A percentile compares a stretch with the other conserved stretches of the same genome.
These are phyloP conservation scores for Fusarium nurragi DNA, from an alignment of 2,329 filamentous ascomycete species.

Conservation along the genomic window DNA sequence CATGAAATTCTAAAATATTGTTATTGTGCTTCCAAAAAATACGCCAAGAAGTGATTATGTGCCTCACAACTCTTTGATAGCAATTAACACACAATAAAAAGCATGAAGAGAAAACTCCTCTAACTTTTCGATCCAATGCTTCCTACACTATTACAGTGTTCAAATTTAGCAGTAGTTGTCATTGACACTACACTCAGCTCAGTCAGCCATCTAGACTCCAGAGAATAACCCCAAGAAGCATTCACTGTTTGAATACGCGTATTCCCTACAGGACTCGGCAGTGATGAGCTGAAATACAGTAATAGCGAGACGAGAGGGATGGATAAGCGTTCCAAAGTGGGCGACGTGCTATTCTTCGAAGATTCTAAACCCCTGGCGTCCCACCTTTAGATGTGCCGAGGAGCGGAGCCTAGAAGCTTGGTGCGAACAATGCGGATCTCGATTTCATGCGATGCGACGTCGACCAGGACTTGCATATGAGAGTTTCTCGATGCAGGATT, in stretches of 20 bases:
- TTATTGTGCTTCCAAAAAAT: too few species aligned
- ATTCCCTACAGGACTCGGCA: background rate
- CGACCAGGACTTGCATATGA: background rate
- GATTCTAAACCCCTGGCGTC: slow-evolving; percentile 2
- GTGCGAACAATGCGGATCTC: background rate
- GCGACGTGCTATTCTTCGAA: slow-evolving; percentile 16
- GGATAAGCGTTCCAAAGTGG: background rate
- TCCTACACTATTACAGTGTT: too few species aligned
- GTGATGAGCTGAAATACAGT: too few species aligned
- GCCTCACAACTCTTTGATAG: too few species aligned
- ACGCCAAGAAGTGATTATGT: too few species aligned
- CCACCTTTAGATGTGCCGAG: slow-evolving; percentile 7
- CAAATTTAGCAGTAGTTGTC: too few species aligned
- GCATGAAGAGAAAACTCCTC: too few species aligned
- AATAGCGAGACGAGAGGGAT: background rate
- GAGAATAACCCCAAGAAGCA: background rate
- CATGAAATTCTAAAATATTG: too few species aligned
- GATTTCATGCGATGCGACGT: background rate
- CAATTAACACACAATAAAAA: too few species aligned
- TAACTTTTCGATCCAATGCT: too few species aligned
- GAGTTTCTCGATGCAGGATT: background rate
- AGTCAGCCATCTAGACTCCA: too few species aligned
- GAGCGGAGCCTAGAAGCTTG: background rate
- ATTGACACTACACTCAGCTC: too few species aligned
- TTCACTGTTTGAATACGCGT: background rate